These are phyloP conservation scores for Groenewaldozyma tartarivorans DNA, from an alignment of 805 yeast species.

Conservation along the genomic window DNA sequence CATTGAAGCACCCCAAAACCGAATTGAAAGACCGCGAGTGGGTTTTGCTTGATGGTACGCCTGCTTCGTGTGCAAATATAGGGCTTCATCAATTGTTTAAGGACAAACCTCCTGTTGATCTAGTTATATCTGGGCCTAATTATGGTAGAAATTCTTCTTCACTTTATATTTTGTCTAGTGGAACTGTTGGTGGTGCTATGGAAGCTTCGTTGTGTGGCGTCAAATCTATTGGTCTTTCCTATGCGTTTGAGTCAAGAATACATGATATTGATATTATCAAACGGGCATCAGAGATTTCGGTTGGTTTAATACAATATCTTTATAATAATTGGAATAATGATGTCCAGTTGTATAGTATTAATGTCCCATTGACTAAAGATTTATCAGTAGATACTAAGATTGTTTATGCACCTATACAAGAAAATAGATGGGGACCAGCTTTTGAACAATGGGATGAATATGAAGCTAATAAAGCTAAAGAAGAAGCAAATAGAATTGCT, in stretches of 20 bases:
- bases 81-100: constrained; percentile 64
- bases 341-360: constrained; percentile 72
- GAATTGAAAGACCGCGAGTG: constrained; percentile 33
- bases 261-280: constrained; percentile 43
- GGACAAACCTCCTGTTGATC: constrained; percentile 55
- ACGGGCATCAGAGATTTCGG: constrained; percentile 61
- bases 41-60: constrained; percentile 85
- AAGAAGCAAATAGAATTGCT: constrained; percentile 21
- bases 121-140: constrained; percentile 91
- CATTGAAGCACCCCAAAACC: constrained; percentile 19
- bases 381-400: constrained; percentile 50
- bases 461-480: constrained; percentile 9
- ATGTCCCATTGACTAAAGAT: constrained; percentile 62
- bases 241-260: constrained; percentile 54
- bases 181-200: constrained; percentile 95
- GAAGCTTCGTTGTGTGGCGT: constrained; percentile 67
- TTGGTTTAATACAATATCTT: constrained; percentile 52
- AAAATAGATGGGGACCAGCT: constrained; percentile 70
- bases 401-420: constrained; percentile 66
- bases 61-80: constrained; percentile 90
- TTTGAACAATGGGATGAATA: constrained; percentile 30
- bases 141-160: constrained; percentile 90
- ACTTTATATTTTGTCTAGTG: constrained; percentile 80
- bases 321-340: constrained; percentile 45
- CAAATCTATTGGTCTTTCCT: constrained; percentile 72